Evolutionary conservation across 257 asterid species (phyloP).

Genomic region (Primulina huaijiensis): DNA sequence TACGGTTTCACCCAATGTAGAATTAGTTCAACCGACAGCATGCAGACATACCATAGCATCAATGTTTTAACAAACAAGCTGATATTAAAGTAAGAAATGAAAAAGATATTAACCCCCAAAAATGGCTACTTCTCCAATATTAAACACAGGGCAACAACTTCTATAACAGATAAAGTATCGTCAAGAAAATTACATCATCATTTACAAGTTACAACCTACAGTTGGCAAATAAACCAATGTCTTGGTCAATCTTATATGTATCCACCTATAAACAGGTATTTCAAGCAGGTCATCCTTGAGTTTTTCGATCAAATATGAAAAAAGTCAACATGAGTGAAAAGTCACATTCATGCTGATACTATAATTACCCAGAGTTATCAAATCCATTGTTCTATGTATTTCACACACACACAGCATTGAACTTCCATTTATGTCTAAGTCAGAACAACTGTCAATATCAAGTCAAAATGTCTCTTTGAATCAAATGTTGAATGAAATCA

Average conservation of each 20-base stretch:
- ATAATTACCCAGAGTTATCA: not conserved
- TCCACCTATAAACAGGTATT: not conserved
- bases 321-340: not conserved
- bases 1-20: not conserved
- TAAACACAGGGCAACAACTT: slow-evolving; percentile 10
- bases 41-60: not conserved
- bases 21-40: not conserved
- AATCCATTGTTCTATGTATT: not conserved
- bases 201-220: not conserved
- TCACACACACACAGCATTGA: not conserved
- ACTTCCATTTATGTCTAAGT: not conserved
- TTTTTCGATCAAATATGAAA: not conserved
- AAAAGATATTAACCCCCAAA: too few relatives aligned
- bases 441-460: not conserved
- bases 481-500: not conserved
- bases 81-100: not conserved
- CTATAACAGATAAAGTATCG: not conserved
- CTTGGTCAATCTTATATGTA: not conserved
- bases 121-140: not conserved
- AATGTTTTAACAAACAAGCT: slow-evolving; percentile 1
- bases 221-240: not conserved
- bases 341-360: slow-evolving; percentile 8
- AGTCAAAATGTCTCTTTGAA: not conserved
- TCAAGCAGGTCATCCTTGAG: slow-evolving; percentile 12
- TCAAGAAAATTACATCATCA: not conserved